Evolutionary conservation across 1,284 basidiomycete species (phyloP).

Genomic region (Entoloma clypeatum): DNA sequence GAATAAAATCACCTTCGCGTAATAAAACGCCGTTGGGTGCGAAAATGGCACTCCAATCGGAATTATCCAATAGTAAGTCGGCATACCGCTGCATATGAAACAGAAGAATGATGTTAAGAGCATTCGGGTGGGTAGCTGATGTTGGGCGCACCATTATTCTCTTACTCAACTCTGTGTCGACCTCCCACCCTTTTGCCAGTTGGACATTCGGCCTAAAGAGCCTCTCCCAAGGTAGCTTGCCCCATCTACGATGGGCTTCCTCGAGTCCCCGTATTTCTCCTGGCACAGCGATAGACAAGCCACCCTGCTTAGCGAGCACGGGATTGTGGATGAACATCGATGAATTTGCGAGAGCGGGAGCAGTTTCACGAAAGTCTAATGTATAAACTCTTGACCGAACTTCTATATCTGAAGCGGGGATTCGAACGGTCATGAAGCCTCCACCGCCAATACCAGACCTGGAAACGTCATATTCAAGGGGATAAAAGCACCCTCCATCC

Average conservation of each 20-base stretch:
- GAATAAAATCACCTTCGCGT: constrained; percentile 71
- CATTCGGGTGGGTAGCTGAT: constrained; percentile 1
- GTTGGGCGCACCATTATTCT: constrained; percentile 58
- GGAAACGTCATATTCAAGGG: too few relatives aligned
- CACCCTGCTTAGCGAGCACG: constrained; percentile 60
- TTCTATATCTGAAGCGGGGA: constrained; percentile 51
- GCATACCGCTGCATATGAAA: constrained; percentile 43
- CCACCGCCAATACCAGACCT: constrained; percentile 89
- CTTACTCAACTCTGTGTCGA: constrained; percentile 70
- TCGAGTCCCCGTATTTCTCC: constrained; percentile 84
- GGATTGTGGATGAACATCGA: constrained; percentile 71
- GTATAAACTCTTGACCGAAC: constrained; percentile 61
- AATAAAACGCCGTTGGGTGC: constrained; percentile 73
- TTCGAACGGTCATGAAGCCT: constrained; percentile 86
- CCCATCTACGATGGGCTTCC: constrained; percentile 79
- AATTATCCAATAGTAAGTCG: constrained; percentile 67
- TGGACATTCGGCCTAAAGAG: constrained; percentile 75
- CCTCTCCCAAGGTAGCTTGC: constrained; percentile 70
- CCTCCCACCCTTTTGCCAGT: constrained; percentile 75
- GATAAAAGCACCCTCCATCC: too few relatives aligned
- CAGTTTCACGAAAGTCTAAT: constrained; percentile 88
- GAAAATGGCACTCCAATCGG: constrained; percentile 79
- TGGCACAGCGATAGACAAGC: constrained; percentile 80
- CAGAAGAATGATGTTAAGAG: constrained; percentile 13
- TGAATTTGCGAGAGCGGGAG: constrained; percentile 65